phyloP scores from a whole-genome alignment of 106 monocot genomes.

The Ottelia alismoides region DNA sequence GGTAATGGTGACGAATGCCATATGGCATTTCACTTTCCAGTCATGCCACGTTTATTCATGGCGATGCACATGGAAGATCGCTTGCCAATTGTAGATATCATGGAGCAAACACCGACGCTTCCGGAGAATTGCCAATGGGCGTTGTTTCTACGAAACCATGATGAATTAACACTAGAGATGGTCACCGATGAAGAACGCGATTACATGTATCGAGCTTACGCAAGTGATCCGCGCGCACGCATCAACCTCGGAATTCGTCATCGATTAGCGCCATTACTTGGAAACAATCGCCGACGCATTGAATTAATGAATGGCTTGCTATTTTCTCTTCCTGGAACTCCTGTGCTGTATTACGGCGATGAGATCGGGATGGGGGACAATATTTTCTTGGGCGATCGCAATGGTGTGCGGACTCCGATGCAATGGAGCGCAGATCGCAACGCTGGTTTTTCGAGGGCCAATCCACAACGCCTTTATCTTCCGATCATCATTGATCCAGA shows the following conservation, averaged over 20 bases:
- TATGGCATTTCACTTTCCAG: too few species aligned
- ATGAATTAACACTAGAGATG: constrained; percentile 1
- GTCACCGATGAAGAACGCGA: not conserved
- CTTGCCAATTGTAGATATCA: too few species aligned
- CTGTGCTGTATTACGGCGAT: constrained; percentile 2
- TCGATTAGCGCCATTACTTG: constrained; percentile 2
- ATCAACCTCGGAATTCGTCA: constrained; percentile 1
- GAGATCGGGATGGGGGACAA: constrained; percentile 9
- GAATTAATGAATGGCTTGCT: not conserved
- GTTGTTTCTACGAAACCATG: constrained; percentile 7
- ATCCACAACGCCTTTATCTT: too few species aligned
- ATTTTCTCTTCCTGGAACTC: constrained; percentile 1
- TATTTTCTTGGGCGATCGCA: not conserved
- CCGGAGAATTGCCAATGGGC: too few species aligned
- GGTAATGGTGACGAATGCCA: too few species aligned
- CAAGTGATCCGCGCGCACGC: not conserved
- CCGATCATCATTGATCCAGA: too few species aligned
- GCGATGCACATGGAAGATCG: too few species aligned
- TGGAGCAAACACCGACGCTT: too few species aligned
- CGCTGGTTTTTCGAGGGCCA: too few species aligned
- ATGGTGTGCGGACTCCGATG: too few species aligned
- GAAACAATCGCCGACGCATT: not conserved
- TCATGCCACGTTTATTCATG: too few species aligned
- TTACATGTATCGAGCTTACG: not conserved
- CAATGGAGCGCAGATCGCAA: too few species aligned